Evolutionary conservation across 768 basidiomycete species (phyloP), one percentile per base, ranked within the genome.

Genomic region (Mycena latifolia): DNA sequence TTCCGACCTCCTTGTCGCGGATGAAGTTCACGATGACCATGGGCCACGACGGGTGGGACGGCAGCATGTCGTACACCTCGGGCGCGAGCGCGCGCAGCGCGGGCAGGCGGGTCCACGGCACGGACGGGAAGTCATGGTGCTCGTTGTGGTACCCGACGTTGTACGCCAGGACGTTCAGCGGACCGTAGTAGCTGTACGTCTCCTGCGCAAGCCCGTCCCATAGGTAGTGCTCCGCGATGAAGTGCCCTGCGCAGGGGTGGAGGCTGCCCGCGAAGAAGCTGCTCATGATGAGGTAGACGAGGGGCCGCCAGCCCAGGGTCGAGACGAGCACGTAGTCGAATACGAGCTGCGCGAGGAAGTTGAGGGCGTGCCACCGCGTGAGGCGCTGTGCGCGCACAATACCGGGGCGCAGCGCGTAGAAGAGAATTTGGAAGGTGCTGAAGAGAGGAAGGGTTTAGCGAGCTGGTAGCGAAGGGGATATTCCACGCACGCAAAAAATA

Each of bases 101-200:
- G 2, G 96, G 94, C 0, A 99, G 85, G 25, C 93, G 89, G 20
- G 96, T 98, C 98, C 98, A 99, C 1, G 98, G 87, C 1, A 99
- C 79, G 15, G 95, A 95, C 10, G 98, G 96, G 79, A 99, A 99
- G 79, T 99, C 98, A 79, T 99, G 98, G 78, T 99, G 98, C 74
- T 99, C 98, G 78, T 99, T 98, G 77, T 99, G 98, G 76, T 98
- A 99, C 41, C 98, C 98, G 70, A 98, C 97, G 70, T 99, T 99
- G 78, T 98, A 99, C 17, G 95, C 94, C 24, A 99, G 79, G 17
- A 90, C 66, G 77, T 99, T 99, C 61, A 98, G 82, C 62, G 88
- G 87, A 0, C 98, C 98, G 71, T 99, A 99, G 77, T 99, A 99
- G 66, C 92, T 95, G 78, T 94, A 99, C 0, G 98, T 99, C 81